Evolutionary conservation across 2,329 filamentous ascomycete genomes (phyloP).

Genomic region (Nannizzia gypsea): DNA sequence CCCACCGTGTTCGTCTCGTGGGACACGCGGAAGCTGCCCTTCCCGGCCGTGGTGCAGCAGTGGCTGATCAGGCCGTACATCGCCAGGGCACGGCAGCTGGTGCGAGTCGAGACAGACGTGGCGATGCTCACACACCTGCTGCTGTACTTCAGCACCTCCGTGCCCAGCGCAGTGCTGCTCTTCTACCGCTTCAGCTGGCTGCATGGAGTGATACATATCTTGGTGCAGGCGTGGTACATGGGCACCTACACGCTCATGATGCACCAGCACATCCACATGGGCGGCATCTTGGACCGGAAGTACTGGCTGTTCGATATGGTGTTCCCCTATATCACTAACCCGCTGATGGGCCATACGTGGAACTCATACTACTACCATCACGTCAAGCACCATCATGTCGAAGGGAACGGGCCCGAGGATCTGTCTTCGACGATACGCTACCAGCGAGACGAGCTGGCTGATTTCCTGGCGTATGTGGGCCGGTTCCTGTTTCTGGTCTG

Average conservation of each 20-base stretch:
- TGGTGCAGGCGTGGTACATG: constrained; percentile 56
- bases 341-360: constrained; percentile 72
- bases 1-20: constrained; percentile 45
- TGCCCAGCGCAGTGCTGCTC: constrained; percentile 56
- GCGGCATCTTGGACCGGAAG: constrained; percentile 51
- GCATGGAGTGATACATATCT: constrained; percentile 54
- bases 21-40: constrained; percentile 38
- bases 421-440: constrained; percentile 65
- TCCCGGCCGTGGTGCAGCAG: constrained; percentile 32
- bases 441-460: constrained; percentile 54
- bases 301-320: constrained; percentile 47
- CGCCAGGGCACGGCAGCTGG: constrained; percentile 42
- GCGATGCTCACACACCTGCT: constrained; percentile 67
- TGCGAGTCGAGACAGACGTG: constrained; percentile 59
- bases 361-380: constrained; percentile 79
- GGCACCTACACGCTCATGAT: constrained; percentile 70
- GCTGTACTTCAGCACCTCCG: constrained; percentile 56
- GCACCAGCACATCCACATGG: constrained; percentile 73
- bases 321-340: constrained; percentile 65
- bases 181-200: constrained; percentile 55
- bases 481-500: constrained; percentile 64
- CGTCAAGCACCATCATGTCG: constrained; percentile 75
- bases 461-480: constrained; percentile 61
- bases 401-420: constrained; percentile 66
- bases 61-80: constrained; percentile 51